phyloP scores from a whole-genome alignment of 495 filamentous ascomycete species.

The Penicillium lagena region DNA sequence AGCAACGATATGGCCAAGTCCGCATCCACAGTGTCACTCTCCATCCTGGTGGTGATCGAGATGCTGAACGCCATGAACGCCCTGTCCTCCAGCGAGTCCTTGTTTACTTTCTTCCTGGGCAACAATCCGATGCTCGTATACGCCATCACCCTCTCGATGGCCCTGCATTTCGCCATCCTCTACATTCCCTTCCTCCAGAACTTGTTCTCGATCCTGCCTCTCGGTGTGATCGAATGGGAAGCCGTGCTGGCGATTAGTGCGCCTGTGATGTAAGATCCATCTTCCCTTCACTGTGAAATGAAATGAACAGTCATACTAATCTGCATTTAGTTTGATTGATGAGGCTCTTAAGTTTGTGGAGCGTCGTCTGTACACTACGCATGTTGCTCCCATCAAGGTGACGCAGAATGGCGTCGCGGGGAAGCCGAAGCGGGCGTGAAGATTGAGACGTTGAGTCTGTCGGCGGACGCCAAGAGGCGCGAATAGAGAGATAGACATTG shows the following conservation, averaged over 20 bases:
- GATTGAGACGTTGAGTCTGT: background rate
- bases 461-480: background rate
- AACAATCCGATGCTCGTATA: slow-evolving; percentile 97
- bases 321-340: slow-evolving; percentile 67
- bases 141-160: slow-evolving; percentile 92
- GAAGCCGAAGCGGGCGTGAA: slow-evolving; percentile 37
- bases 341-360: slow-evolving; percentile 82
- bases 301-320: slow-evolving; percentile 8
- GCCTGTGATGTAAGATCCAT: slow-evolving; percentile 79
- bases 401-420: slow-evolving; percentile 26
- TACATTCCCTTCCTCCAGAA: slow-evolving; percentile 87
- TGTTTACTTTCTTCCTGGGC: slow-evolving; percentile 90
- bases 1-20: slow-evolving; percentile 80
- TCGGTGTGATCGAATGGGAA: slow-evolving; percentile 88
- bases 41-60: slow-evolving; percentile 92
- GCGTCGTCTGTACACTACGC: slow-evolving; percentile 47
- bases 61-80: slow-evolving; percentile 99
- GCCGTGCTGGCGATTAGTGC: slow-evolving; percentile 84
- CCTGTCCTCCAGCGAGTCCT: slow-evolving; percentile 87
- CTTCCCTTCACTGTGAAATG: background rate
- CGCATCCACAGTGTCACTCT: slow-evolving; percentile 92
- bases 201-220: slow-evolving; percentile 85
- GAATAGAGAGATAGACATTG: slow-evolving; percentile 20
- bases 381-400: slow-evolving; percentile 8
- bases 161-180: slow-evolving; percentile 86